These are phyloP conservation scores for Pyrenula massariospora DNA, from an alignment of 495 filamentous ascomycete species.

Conservation along the genomic window DNA sequence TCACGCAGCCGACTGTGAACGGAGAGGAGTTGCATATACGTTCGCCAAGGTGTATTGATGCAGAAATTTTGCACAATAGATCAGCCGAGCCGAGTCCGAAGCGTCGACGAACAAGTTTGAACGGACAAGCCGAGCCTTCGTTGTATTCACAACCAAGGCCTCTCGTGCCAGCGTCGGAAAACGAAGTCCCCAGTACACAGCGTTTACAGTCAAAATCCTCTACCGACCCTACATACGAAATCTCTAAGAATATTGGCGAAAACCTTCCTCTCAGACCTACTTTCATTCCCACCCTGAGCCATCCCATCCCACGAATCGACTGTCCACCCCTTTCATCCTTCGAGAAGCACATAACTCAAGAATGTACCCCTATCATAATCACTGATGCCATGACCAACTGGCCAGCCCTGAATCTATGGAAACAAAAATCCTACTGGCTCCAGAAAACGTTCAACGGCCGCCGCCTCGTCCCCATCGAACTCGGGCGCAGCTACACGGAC, in stretches of 20 bases:
- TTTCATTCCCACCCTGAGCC: conserved; percentile 20
- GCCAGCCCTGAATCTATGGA: conserved; percentile 76
- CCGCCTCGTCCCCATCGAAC: conserved; percentile 75
- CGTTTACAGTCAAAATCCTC: too few relatives aligned
- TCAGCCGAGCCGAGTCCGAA: background rate
- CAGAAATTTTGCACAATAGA: background rate
- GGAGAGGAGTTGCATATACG: background rate
- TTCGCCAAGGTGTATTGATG: background rate
- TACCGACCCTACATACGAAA: background rate
- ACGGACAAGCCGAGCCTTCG: background rate
- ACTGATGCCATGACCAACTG: conserved; percentile 51
- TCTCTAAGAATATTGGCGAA: background rate
- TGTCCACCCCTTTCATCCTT: conserved; percentile 49
- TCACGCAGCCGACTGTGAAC: background rate
- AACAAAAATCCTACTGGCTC: conserved; percentile 59
- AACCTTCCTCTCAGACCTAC: conserved; percentile 23
- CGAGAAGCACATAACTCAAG: conserved; percentile 43
- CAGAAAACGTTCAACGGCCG: conserved; percentile 63
- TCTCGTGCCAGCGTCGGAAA: background rate
- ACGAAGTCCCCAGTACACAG: background rate
- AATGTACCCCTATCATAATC: conserved; percentile 58
- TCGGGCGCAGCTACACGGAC: conserved; percentile 84
- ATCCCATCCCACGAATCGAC: conserved; percentile 22
- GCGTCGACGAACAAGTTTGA: background rate
- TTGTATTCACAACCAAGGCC: background rate